These are phyloP conservation scores for Alternaria sp. DNA, from an alignment of 2,329 filamentous ascomycete genomes.

Conservation along the genomic window DNA sequence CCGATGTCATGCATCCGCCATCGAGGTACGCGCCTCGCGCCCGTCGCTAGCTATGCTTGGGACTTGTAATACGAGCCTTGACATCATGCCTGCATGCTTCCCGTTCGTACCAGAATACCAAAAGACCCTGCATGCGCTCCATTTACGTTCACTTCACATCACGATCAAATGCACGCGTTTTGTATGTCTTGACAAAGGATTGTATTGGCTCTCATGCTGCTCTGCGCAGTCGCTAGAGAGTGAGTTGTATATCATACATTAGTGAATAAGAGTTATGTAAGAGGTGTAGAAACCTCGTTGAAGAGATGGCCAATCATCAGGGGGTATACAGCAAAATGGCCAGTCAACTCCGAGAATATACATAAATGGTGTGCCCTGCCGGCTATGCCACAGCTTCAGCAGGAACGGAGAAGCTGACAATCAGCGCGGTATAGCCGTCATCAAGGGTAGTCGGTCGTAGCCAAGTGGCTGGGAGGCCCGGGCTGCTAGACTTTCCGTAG, in stretches of 20 bases:
- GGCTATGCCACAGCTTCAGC: constrained; percentile 19
- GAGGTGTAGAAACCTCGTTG: constrained; percentile 45
- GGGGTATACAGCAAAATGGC: constrained; percentile 29
- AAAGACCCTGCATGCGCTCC: not conserved
- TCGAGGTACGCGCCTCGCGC: constrained; percentile 18
- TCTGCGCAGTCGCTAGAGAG: constrained; percentile 36
- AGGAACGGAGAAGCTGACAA: constrained; percentile 28
- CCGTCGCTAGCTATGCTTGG: not conserved
- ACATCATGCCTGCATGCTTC: not conserved
- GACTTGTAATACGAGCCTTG: not conserved
- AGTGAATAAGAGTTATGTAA: constrained; percentile 51
- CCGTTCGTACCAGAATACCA: not conserved
- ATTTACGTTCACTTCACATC: not conserved
- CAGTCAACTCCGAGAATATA: constrained; percentile 48
- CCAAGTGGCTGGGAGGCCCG: constrained; percentile 41
- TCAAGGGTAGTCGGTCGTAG: constrained; percentile 46
- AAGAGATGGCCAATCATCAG: constrained; percentile 34
- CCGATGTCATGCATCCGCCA: constrained; percentile 26
- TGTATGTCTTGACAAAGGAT: constrained; percentile 25
- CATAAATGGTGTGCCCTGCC: constrained; percentile 32
- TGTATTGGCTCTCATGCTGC: constrained; percentile 48
- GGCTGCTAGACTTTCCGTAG: constrained; percentile 21
- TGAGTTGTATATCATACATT: constrained; percentile 49
- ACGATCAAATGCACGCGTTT: not conserved
- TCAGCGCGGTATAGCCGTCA: constrained; percentile 42